Base-by-base conservation (phyloP, 2,329 filamentous ascomycete species). In the Dothiorella sarmentorum region DNA sequence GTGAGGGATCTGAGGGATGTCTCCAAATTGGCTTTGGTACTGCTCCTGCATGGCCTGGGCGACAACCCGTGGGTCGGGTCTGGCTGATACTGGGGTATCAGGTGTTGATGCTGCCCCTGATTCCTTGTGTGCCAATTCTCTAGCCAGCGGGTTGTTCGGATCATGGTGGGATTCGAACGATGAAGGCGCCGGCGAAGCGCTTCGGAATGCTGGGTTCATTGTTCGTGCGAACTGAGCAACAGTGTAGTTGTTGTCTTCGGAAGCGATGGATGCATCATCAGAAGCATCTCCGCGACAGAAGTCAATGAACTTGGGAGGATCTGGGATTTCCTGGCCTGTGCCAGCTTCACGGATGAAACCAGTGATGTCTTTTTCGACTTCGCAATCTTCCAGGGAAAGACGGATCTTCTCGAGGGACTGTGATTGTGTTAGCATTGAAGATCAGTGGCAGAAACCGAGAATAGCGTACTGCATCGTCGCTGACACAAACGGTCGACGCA, bases 241-340 rank as follows among this genome's bases (percentile, higher is more conserved):
- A 0, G 91, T 96, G 70, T 96, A 99, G 65, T 83, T 86, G 4
- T 92, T 91, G 63, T 96, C 92, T 20, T 96, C 91, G 0, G 90
- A 93, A 10, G 83, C 80, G 62, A 94, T 90, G 1, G 93, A 97
- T 64, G 86, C 85, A 35, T 84, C 86, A 66, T 99, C 94, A 57
- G 86, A 78, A 35, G 82, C 81, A 71, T 96, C 92, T 15, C 93
- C 94, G 10, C 94, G 88, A 72, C 91, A 95, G 73, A 97, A 99
- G 78, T 99, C 97, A 84, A 99, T 97, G 73, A 97, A 99, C 73
- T 91, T 97, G 42, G 94, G 94, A 22, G 94, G 85, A 72, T 97
- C 94, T 1, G 94, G 95, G 45, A 99, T 99, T 72, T 99, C 95
- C 73, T 97, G 93, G 4, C 94, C 92, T 2, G 94, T 99, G 20